Evolutionary conservation across 352 stramenopile species (phyloP), one percentile per base, ranked within the genome.

Genomic region (Phytopythium mirpurense): DNA sequence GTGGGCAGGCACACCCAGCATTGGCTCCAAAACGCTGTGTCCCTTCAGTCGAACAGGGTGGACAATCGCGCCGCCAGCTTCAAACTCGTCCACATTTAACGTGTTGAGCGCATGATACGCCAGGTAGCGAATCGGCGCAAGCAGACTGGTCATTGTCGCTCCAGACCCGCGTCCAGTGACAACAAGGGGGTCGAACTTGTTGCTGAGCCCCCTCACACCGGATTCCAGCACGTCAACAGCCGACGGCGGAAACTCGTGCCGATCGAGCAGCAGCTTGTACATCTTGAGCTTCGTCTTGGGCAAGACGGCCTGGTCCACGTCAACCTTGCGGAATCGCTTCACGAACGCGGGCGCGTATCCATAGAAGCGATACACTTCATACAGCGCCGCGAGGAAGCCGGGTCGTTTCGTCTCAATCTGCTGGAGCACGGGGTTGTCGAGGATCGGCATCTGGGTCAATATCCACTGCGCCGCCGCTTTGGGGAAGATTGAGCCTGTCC

Each of bases 321-420:
- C 56, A 12, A 80, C 59, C 15, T 63, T 57, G 2, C 72, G 70
- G 53, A 77, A 92, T 7, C 70, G 70, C 32, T 70, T 65, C 26
- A 74, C 32, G 41, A 93, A 86, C 5, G 61, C 59, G 3, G 45
- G 54, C 3, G 34, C 51, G 27, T 85, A 66, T 2, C 84, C 82
- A 46, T 94, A 93, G 56, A 94, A 94, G 1, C 74, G 58, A 48
- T 94, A 94, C 29, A 94, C 76, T 35, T 86, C 76, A 42, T 82
- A 77, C 15, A 94, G 59, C 19, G 70, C 65, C 19, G 70, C 59
- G 9, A 88, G 49, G 40, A 91, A 78, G 0, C 71, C 71, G 1
- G 65, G 56, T 9, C 62, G 70, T 24, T 72, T 60, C 1, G 62
- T 23, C 23, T 86, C 74, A 23, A 89, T 72, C 44, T 74, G 55